Base-by-base conservation (phyloP, 495 filamentous ascomycete genomes). In the Sordaria brevicollis region DNA sequence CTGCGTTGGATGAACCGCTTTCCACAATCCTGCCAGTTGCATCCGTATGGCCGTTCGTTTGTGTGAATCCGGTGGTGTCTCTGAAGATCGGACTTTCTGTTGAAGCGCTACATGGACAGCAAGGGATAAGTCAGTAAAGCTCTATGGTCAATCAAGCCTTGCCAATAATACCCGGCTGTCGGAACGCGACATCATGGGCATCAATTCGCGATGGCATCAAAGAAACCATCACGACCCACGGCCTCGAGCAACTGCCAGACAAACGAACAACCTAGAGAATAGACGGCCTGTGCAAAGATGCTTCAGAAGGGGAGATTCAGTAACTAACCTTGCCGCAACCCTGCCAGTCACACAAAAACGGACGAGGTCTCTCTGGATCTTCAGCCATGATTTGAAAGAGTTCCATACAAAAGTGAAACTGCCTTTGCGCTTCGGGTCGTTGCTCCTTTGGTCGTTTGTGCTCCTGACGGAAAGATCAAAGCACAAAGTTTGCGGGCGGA, bases 1-100 rank as follows among this genome's bases (percentile, higher is more conserved):
- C 92, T 94, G 71, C 92, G 85, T 74, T 96, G 93, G 75, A 96
- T 95, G 81, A 96, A 96, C 76, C 90, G 92, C 81, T 96, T 96
- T 35, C 89, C 89, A 80, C 93, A 96, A 29, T 86, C 88, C 35
- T 83, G 83, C 15, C 86, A 84, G 33, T 81, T 85, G 80, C 93
- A 95, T 65, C 86, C 83, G 75, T 93, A 95, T 35, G 93, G 93
- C 66, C 93, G 84, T 76, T 95, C 93, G 77, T 94, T 94, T 73
- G 93, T 96, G 75, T 96, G 93, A 76, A 96, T 96, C 65, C 93
- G 87, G 78, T 91, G 92, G 78, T 96, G 93, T 76, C 93, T 86
- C 78, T 92, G 91, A 67, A 96, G 85, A 81, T 96, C 93, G 9
- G 93, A 96, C 79, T 95, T 96, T 81, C 93, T 89, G 85, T 94